Evolutionary conservation across 805 yeast species (phyloP).

Genomic region (Hanseniaspora vineae): DNA sequence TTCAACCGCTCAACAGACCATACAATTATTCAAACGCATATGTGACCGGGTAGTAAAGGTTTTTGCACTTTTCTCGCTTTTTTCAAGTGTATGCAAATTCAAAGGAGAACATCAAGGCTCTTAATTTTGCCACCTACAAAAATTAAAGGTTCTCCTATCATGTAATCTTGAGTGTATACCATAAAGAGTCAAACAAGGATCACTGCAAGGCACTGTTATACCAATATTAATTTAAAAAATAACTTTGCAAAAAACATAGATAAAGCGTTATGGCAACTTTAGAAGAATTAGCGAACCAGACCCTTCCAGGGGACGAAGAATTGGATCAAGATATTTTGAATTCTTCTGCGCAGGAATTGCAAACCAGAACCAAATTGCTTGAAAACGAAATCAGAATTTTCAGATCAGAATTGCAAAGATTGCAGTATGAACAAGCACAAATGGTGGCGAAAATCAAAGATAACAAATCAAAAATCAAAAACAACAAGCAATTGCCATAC

Average conservation of each 20-base stretch:
- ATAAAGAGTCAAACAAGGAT: too few species aligned
- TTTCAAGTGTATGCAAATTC: too few species aligned
- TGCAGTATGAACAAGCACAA: slow-evolving; percentile 82
- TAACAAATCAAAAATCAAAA: slow-evolving; percentile 89
- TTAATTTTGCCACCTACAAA: neutral
- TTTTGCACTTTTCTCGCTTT: too few species aligned
- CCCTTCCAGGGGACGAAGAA: slow-evolving; percentile 34
- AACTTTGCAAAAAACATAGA: neutral
- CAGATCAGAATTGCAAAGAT: slow-evolving; percentile 80
- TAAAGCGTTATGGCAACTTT: neutral
- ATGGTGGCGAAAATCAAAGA: slow-evolving; percentile 92
- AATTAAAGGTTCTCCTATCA: neutral
- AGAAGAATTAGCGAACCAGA: neutral
- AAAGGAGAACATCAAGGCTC: neutral
- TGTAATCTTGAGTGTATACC: too few species aligned
- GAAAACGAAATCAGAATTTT: slow-evolving; percentile 94
- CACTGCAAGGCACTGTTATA: too few species aligned
- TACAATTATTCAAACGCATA: too few species aligned
- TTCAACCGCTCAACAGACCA: too few species aligned
- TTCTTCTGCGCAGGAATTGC: slow-evolving; percentile 69
- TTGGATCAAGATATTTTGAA: slow-evolving; percentile 72
- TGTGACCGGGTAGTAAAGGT: too few species aligned
- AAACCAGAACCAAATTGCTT: slow-evolving; percentile 72
- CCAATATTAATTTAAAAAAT: neutral
- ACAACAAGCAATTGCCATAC: slow-evolving; percentile 91